Percentiles rank a stretch among this genome's conserved stretches.
Evolutionary conservation across 2,329 filamentous ascomycete genomes (phyloP).

Genomic region (Talaromyces sp.): DNA sequence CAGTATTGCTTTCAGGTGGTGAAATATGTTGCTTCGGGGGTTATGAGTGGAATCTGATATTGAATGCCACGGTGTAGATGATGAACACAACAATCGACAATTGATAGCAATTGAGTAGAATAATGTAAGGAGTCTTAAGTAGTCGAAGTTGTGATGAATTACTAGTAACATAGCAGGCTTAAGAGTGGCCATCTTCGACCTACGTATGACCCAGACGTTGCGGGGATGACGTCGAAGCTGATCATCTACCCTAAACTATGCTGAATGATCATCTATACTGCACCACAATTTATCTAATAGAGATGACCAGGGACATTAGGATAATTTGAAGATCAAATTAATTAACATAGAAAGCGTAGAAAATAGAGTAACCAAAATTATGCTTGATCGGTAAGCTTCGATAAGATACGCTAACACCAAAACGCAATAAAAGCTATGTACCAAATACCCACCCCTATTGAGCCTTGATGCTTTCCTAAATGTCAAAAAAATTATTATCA

Average conservation of each 20-base stretch:
- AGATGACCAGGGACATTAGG: background rate
- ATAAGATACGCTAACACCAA: background rate
- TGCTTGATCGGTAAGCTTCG: background rate
- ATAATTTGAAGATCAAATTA: background rate
- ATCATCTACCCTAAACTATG: background rate
- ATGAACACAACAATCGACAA: background rate
- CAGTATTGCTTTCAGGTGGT: background rate
- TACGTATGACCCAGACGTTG: no score
- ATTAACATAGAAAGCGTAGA: background rate
- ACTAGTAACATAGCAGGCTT: background rate
- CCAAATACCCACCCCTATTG: background rate
- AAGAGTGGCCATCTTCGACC: background rate
- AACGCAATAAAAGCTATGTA: background rate
- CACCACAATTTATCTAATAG: background rate
- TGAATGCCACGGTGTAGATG: background rate
- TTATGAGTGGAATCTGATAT: background rate
- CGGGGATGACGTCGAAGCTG: conserved; percentile 16
- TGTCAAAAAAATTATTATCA: background rate
- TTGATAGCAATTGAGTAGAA: no score
- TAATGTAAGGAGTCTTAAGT: background rate
- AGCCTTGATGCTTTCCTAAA: background rate
- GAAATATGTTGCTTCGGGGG: background rate
- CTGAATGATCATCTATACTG: background rate
- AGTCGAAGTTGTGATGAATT: background rate
- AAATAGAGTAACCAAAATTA: background rate